phyloP scores from a whole-genome alignment of 768 basidiomycete species.

The Fibroporia radiculosa region DNA sequence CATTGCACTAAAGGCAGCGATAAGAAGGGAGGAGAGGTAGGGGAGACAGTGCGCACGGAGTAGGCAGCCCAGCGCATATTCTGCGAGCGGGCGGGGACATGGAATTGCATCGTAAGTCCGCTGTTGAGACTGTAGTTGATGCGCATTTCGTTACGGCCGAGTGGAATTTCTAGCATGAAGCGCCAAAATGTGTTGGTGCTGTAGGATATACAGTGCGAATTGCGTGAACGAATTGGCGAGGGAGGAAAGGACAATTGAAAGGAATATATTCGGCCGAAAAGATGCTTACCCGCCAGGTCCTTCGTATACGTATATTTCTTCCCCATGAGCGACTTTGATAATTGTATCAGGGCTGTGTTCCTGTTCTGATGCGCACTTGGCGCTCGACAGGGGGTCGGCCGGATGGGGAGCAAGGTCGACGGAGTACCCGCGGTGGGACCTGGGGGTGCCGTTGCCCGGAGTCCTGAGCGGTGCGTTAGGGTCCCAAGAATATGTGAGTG shows the following conservation, averaged over 20 bases:
- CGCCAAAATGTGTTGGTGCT: constrained; percentile 94
- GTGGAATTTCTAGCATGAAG: constrained; percentile 77
- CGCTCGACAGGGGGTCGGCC: constrained; percentile 56
- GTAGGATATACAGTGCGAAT: not conserved
- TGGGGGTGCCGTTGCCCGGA: constrained; percentile 6
- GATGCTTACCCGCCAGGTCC: constrained; percentile 20
- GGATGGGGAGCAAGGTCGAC: constrained; percentile 67
- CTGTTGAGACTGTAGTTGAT: constrained; percentile 79
- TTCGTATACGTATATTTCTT: constrained; percentile 22
- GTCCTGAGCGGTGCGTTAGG: constrained; percentile 28
- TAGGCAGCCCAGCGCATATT: constrained; percentile 91
- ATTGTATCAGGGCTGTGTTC: constrained; percentile 1
- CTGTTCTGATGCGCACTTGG: not conserved
- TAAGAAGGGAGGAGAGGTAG: not conserved
- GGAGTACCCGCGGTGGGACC: constrained; percentile 22
- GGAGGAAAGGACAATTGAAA: too few relatives aligned
- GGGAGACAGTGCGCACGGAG: constrained; percentile 43
- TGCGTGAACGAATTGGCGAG: not conserved
- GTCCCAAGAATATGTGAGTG: constrained; percentile 68
- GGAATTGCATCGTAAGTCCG: constrained; percentile 71
- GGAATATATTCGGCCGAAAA: too few relatives aligned
- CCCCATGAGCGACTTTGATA: constrained; percentile 11
- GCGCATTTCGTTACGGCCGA: constrained; percentile 62
- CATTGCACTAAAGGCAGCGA: constrained; percentile 60
- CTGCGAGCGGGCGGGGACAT: constrained; percentile 70